Evolutionary conservation across 1,139 yeast species (phyloP).

Genomic region (Keqinozyma sinolaborantium): DNA sequence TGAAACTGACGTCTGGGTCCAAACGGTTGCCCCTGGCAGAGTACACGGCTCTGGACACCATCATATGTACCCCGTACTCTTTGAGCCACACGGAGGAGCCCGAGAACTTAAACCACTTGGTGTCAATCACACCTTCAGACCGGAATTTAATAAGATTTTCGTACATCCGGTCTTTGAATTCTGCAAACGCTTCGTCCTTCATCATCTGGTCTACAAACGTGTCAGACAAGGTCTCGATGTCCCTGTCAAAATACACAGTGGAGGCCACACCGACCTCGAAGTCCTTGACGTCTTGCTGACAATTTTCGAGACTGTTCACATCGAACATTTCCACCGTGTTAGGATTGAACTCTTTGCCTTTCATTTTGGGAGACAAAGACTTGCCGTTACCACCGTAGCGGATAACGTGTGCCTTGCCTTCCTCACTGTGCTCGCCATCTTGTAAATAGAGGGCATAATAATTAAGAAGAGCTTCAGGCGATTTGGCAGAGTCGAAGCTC

Average conservation of each 20-base stretch:
- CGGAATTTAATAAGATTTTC: background rate
- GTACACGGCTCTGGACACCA: constrained; percentile 28
- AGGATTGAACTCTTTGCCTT: background rate
- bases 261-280: background rate
- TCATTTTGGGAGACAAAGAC: background rate
- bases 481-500: background rate
- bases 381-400: background rate
- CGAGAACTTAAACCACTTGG: constrained; percentile 25
- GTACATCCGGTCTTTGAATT: background rate
- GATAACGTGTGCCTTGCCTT: background rate
- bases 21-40: constrained; percentile 17
- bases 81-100: constrained; percentile 32
- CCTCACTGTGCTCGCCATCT: background rate
- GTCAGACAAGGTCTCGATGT: background rate
- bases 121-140: background rate
- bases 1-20: constrained; percentile 21
- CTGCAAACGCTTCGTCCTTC: background rate
- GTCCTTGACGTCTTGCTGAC: background rate
- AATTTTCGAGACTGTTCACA: background rate
- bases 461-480: background rate
- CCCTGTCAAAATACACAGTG: background rate
- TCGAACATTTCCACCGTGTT: background rate
- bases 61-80: constrained; percentile 28
- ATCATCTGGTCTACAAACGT: background rate
- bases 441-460: background rate